phyloP scores from a whole-genome alignment of 2,329 filamentous ascomycete species.

The Aspergillus piperis region DNA sequence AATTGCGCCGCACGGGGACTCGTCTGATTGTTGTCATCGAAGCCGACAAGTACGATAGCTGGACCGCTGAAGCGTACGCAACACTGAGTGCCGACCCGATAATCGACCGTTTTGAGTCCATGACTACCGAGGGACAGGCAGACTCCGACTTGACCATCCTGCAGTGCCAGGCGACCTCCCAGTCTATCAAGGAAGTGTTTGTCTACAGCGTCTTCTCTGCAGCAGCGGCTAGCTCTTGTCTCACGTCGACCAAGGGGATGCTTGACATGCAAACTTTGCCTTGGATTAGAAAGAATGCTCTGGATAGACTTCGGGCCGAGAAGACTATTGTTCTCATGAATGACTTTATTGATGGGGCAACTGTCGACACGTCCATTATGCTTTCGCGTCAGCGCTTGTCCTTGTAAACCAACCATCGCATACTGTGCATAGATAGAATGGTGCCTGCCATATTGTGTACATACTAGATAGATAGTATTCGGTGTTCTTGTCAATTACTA shows the following conservation, averaged over 20 bases:
- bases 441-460: no score
- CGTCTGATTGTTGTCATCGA: conserved; percentile 4
- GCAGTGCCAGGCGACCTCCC: conserved; percentile 9
- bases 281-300: conserved; percentile 1
- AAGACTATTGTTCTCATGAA: conserved; percentile 7
- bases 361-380: conserved; percentile 1
- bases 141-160: conserved; percentile 1
- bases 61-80: conserved; percentile 5
- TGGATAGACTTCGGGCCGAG: conserved; percentile 2
- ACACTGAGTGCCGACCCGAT: conserved; percentile 1
- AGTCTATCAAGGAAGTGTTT: conserved; percentile 8
- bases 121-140: conserved; percentile 6
- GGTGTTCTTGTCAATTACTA: no score
- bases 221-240: not conserved
- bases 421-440: no score
- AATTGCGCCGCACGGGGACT: not conserved
- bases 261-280: conserved; percentile 7
- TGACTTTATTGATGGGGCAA: conserved; percentile 6
- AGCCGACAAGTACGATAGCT: conserved; percentile 8
- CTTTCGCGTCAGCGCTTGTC: conserved; percentile 1
- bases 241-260: conserved; percentile 1
- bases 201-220: conserved; percentile 1
- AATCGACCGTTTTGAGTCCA: not conserved
- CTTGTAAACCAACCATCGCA: not conserved
- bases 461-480: no score